Conservation (phyloP, 345 rosid genomes). For the Firmiana major region DNA sequence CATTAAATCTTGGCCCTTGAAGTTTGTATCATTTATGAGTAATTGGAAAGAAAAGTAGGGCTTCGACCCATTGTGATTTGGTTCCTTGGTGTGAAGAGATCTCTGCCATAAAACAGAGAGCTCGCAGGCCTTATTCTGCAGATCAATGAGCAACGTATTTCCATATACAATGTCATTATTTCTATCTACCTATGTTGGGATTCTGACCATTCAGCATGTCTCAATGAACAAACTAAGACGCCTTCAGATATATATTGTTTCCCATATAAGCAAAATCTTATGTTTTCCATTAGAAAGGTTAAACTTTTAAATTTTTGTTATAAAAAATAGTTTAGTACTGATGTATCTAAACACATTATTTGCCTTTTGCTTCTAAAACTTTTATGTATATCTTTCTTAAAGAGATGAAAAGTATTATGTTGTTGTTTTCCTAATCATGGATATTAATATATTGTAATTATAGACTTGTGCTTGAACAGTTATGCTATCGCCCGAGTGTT, state of each 20-base stretch:
- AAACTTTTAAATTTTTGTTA: neutral
- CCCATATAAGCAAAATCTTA: neutral
- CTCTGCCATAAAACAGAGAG: too few relatives aligned
- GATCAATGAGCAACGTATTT: neutral
- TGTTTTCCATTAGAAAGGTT: neutral
- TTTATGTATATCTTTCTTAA: neutral
- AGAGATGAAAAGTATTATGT: neutral
- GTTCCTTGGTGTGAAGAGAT: too few relatives aligned
- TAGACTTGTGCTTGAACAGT: slow-evolving; percentile 59
- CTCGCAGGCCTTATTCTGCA: too few relatives aligned
- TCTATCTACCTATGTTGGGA: neutral
- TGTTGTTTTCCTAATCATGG: slow-evolving; percentile 1
- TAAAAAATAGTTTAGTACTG: neutral
- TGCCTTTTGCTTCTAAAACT: neutral
- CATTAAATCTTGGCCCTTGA: neutral
- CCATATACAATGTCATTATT: neutral
- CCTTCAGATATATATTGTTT: neutral
- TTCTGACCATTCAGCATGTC: neutral
- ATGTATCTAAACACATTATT: neutral
- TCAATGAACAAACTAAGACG: neutral
- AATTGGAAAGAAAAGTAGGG: too few relatives aligned
- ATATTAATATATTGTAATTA: slow-evolving; percentile 32
- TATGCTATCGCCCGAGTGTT: slow-evolving; percentile 73
- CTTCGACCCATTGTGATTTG: too few relatives aligned
- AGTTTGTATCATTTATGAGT: neutral